Conservation (phyloP, 2,329 filamentous ascomycete genomes). For the Epicoccum sorghinum region DNA sequence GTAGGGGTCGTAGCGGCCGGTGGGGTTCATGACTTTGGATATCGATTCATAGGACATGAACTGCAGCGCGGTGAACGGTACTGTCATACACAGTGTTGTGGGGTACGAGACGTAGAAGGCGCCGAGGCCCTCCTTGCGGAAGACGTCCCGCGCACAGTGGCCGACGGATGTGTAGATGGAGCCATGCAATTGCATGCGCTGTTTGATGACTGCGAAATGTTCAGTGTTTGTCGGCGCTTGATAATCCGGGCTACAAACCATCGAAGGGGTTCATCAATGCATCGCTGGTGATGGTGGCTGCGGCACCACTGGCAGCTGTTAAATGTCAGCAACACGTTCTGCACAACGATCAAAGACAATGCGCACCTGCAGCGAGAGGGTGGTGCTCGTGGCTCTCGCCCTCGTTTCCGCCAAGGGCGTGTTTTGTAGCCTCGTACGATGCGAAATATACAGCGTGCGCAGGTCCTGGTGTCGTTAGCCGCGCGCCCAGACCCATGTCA, state of each 20-base stretch:
- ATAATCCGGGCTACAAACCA: conserved; percentile 62
- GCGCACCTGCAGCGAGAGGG: conserved; percentile 84
- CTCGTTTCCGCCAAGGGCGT: conserved; percentile 90
- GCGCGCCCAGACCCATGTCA: conserved; percentile 5
- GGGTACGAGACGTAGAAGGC: conserved; percentile 99
- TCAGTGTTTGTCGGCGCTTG: conserved; percentile 23
- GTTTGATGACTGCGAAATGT: conserved; percentile 81
- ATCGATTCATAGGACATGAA: conserved; percentile 98
- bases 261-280: conserved; percentile 99
- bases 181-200: conserved; percentile 97
- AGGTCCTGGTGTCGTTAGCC: conserved; percentile 67
- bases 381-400: conserved; percentile 87
- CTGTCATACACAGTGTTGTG: conserved; percentile 97
- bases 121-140: conserved; percentile 81
- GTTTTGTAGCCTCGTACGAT: conserved; percentile 96
- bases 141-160: conserved; percentile 88
- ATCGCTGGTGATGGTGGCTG: conserved; percentile 95
- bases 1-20: conserved; percentile 84
- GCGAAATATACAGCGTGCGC: conserved; percentile 98
- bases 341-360: conserved; percentile 1
- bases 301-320: conserved; percentile 86
- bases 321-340: conserved; percentile 42
- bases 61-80: conserved; percentile 95
- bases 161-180: conserved; percentile 87
- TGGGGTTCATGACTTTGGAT: conserved; percentile 89